Conservation (phyloP, 306 rosid genomes). For the Castanea crenata region DNA sequence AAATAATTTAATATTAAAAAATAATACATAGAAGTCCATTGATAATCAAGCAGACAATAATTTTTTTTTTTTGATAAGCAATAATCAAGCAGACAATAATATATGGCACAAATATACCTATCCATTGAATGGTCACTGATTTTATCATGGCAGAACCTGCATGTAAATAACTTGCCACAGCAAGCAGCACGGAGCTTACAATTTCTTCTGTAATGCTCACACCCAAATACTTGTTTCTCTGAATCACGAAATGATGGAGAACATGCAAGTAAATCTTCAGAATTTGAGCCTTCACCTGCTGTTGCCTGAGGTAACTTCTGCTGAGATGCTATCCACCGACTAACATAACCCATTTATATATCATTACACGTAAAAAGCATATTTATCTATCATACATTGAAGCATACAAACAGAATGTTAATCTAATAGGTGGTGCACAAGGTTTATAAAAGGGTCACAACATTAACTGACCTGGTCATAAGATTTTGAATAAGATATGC, state of each 20-base stretch:
- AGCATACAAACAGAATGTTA: not conserved
- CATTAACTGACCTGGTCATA: constrained; percentile 41
- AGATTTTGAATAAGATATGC: constrained; percentile 54
- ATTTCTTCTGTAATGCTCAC: constrained; percentile 76
- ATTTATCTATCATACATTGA: constrained; percentile 19
- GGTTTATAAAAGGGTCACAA: constrained; percentile 1
- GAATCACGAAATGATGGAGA: constrained; percentile 47
- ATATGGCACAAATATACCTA: constrained; percentile 41
- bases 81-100: not conserved
- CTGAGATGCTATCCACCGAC: constrained; percentile 76
- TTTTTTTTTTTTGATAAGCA: not conserved
- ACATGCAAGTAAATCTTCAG: constrained; percentile 42
- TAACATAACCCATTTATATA: constrained; percentile 20
- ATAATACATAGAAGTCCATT: not conserved
- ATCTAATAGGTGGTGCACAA: constrained; percentile 1
- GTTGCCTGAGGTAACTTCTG: constrained; percentile 59
- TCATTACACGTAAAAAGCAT: constrained; percentile 19
- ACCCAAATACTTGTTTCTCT: constrained; percentile 52
- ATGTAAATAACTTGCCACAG: constrained; percentile 66
- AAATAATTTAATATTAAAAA: constrained; percentile 2
- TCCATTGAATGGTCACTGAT: constrained; percentile 82
- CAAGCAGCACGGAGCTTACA: constrained; percentile 81
- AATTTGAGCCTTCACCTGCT: constrained; percentile 40
- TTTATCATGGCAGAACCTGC: constrained; percentile 79
- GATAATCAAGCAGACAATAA: not conserved